These are phyloP conservation scores for Chondrostereum purpureum DNA, from an alignment of 1,284 basidiomycete species.

Conservation along the genomic window DNA sequence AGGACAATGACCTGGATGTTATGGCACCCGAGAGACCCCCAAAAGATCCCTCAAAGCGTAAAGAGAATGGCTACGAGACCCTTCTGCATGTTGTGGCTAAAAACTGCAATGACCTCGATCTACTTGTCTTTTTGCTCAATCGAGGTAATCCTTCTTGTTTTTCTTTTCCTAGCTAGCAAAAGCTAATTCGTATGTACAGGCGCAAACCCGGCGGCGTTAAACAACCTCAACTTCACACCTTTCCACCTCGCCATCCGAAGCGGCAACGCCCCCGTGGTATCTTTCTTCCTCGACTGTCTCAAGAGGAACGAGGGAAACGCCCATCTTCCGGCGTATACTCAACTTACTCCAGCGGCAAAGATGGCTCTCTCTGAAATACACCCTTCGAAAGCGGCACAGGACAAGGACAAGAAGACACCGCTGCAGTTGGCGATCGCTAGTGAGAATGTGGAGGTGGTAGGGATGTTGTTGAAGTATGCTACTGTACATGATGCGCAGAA, in stretches of 20 bases:
- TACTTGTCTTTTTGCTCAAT: conserved; percentile 27
- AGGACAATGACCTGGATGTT: conserved; percentile 26
- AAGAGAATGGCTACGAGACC: conserved; percentile 19
- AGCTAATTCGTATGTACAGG: conserved; percentile 16
- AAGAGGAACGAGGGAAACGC: conserved; percentile 19
- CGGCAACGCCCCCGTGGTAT: conserved; percentile 24
- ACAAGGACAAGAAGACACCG: conserved; percentile 26
- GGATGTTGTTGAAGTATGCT: conserved; percentile 29
- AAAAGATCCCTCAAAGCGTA: conserved; percentile 16
- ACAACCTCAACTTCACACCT: conserved; percentile 25
- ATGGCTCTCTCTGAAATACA: conserved; percentile 20
- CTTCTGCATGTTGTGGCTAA: conserved; percentile 29
- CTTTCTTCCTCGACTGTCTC: conserved; percentile 20
- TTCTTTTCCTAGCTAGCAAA: neutral
- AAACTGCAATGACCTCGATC: conserved; percentile 19
- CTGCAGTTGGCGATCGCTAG: conserved; percentile 30
- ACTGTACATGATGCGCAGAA: conserved; percentile 30
- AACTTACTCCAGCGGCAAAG: neutral
- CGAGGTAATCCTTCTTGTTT: conserved; percentile 20
- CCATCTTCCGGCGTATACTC: neutral
- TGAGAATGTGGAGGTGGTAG: conserved; percentile 21
- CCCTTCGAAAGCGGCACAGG: conserved; percentile 25
- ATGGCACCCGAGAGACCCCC: conserved; percentile 21
- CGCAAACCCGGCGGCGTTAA: conserved; percentile 22
- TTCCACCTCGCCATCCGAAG: conserved; percentile 27